These are phyloP conservation scores for Umbilicus rupestris DNA, from an alignment of 164 flowering plant species.

Conservation along the genomic window DNA sequence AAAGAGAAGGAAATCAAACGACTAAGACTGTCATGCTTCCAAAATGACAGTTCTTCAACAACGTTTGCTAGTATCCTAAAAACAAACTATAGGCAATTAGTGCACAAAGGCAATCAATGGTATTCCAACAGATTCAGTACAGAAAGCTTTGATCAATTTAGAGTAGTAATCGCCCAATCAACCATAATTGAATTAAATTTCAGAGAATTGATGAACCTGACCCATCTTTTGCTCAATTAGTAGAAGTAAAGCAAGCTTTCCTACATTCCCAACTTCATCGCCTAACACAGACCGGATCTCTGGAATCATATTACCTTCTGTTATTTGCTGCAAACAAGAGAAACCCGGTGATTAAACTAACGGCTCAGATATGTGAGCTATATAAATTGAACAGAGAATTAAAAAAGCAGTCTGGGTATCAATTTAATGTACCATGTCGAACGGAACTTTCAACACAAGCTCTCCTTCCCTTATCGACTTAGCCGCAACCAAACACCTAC, in stretches of 20 bases:
- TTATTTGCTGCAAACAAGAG: slow-evolving; percentile 44
- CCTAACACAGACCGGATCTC: slow-evolving; percentile 29
- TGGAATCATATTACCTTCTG: slow-evolving; percentile 45
- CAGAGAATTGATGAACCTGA: slow-evolving; percentile 25
- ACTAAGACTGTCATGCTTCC: neutral
- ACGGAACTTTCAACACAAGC: slow-evolving; percentile 66
- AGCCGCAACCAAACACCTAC: slow-evolving; percentile 39
- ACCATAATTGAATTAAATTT: neutral
- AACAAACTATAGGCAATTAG: neutral
- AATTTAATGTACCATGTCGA: slow-evolving; percentile 34
- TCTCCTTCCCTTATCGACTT: slow-evolving; percentile 41
- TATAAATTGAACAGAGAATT: neutral
- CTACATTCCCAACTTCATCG: slow-evolving; percentile 37
- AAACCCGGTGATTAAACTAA: neutral
- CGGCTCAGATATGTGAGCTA: no score
- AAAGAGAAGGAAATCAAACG: neutral
- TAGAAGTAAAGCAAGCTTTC: slow-evolving; percentile 60
- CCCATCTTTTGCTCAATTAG: slow-evolving; percentile 53
- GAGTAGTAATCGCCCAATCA: neutral
- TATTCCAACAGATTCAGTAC: neutral
- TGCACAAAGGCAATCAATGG: neutral
- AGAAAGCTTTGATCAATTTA: neutral
- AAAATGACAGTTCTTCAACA: neutral
- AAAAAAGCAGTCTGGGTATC: neutral
- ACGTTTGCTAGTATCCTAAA: neutral